Base-by-base conservation (phyloP, 129 eudicot species). In the Gnaphalium uliginosum region DNA sequence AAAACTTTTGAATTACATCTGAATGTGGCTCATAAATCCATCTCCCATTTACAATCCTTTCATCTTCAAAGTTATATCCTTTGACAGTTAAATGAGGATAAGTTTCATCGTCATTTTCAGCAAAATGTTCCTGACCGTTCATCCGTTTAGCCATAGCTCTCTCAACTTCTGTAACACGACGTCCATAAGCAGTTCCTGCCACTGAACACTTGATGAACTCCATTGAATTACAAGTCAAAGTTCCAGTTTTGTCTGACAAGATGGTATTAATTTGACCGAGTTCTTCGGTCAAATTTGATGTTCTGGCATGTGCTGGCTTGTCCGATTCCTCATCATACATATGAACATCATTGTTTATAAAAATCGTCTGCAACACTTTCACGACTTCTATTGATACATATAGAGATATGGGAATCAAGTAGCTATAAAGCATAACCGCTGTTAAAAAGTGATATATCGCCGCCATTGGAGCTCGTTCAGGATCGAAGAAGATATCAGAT, bases 391-490 rank as follows among this genome's bases (percentile, higher is more conserved):
- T 81, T 3, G 91, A 89, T 35, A 89, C 91, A 71, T 89, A 89
- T 10, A 89, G 77, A 50, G 95, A 89, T 53, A 89, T 90, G 2
- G 98, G 98, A 32, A 93, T 93, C 78, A 93, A 83, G 88, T 86
- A 87, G 71, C 86, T 82, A 68, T 90, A 93, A 56, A 93, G 78
- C 90, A 93, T 79, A 7, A 93, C 30, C 13, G 87, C 97, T 0
- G 97, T 93, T 35, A 93, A 73, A 43, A 93, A 90, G 71, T 90
- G 96, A 48, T 75, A 88, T 6, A 88, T 54, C n/a, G 91, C 91
- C 14, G 98, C 96, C n/a, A 69, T 18, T 18, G 93, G 93, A 26
- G 98, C 93, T 41, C 81, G 74, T n/a, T 84, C 39, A 17, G 98
- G 96, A 79, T 93, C 89, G 29, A 86, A 93, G 79, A 83, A 90